Evolutionary conservation across 768 basidiomycete genomes (phyloP).

Genomic region (Chalciporus piperatus): DNA sequence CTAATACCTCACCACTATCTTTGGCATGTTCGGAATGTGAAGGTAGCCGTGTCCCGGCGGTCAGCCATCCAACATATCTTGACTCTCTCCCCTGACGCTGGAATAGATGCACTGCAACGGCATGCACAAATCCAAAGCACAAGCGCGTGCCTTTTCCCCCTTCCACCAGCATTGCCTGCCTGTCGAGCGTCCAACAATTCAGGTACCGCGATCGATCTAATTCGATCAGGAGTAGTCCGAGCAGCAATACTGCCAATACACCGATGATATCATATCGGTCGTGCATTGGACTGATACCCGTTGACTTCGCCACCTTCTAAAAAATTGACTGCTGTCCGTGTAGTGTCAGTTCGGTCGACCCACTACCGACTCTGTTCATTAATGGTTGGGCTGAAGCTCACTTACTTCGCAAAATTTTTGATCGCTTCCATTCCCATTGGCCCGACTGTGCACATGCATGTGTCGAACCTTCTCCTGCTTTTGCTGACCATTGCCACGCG

Average conservation of each 20-base stretch:
- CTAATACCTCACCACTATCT: not conserved
- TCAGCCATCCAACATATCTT: slow-evolving; percentile 8
- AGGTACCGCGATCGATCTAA: slow-evolving; percentile 2
- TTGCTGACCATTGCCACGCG: slow-evolving; percentile 17
- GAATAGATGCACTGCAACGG: slow-evolving; percentile 22
- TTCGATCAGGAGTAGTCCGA: not conserved
- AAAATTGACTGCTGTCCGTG: not conserved
- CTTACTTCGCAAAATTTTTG: not conserved
- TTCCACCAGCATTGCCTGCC: slow-evolving; percentile 18
- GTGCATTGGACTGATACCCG: not conserved
- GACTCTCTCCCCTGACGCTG: slow-evolving; percentile 6
- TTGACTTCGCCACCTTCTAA: not conserved
- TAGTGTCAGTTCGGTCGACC: not conserved
- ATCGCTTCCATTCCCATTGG: slow-evolving; percentile 1
- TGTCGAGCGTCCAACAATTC: not conserved
- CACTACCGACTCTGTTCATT: too few species aligned
- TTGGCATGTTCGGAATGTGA: not conserved
- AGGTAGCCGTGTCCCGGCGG: slow-evolving; percentile 22
- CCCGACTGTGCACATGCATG: slow-evolving; percentile 4
- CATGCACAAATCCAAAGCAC: slow-evolving; percentile 8
- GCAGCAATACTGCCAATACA: not conserved
- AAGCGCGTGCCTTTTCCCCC: slow-evolving; percentile 16
- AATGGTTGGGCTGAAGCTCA: too few species aligned
- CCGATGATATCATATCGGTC: not conserved
- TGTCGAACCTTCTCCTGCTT: not conserved